Conservation (phyloP, 306 rosid species). For the Myrica gale region DNA sequence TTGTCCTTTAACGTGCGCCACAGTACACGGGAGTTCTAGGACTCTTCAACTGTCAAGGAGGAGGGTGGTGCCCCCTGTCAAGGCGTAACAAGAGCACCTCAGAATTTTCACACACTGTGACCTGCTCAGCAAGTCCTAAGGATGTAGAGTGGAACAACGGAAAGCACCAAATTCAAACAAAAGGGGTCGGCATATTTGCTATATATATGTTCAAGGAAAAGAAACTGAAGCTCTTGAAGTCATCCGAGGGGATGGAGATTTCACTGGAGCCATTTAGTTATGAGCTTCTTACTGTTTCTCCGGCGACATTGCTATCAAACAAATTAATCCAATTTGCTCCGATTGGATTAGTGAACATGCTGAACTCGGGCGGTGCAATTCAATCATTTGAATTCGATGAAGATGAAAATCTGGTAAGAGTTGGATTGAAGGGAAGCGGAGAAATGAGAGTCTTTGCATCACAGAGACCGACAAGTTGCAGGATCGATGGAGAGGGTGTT, state of each 20-base stretch:
- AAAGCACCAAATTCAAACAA: conserved; percentile 35
- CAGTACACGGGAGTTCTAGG: conserved; percentile 71
- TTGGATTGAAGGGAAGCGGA: conserved; percentile 54
- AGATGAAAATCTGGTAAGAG: conserved; percentile 30
- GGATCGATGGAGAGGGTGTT: conserved; percentile 45
- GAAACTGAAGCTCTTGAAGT: conserved; percentile 50
- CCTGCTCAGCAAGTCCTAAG: conserved; percentile 49
- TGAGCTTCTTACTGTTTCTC: conserved; percentile 58
- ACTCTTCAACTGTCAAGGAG: conserved; percentile 77
- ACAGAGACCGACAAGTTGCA: conserved; percentile 47
- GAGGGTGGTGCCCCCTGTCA: conserved; percentile 66
- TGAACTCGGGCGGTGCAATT: conserved; percentile 66
- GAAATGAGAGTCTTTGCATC: conserved; percentile 59
- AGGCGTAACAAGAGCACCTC: conserved; percentile 53
- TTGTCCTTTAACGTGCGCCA: neutral
- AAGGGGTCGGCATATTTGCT: conserved; percentile 48
- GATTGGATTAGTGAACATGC: conserved; percentile 70
- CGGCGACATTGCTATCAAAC: conserved; percentile 30
- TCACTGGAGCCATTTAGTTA: conserved; percentile 54
- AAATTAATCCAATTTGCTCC: conserved; percentile 50
- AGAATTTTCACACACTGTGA: conserved; percentile 38
- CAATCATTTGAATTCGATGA: conserved; percentile 41
- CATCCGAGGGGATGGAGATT: conserved; percentile 40
- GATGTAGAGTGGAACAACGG: conserved; percentile 64
- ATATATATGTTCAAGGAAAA: conserved; percentile 48